Base-by-base conservation (phyloP, 2,329 filamentous ascomycete genomes). In the Xylariaceae sp. region DNA sequence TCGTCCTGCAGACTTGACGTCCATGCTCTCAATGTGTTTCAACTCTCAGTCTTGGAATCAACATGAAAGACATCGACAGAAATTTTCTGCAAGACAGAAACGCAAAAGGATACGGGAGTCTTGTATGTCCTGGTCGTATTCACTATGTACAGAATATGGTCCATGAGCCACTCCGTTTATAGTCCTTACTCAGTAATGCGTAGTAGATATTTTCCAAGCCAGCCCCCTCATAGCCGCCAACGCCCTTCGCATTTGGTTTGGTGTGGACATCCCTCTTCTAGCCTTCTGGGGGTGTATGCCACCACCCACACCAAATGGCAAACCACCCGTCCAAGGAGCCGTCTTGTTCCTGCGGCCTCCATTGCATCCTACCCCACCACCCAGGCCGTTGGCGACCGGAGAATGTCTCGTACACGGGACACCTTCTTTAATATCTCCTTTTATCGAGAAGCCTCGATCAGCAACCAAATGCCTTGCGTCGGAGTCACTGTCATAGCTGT, bases 291-390 rank as follows among this genome's bases (percentile, higher is more conserved):
- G 35, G 11, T 26, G 35, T 17, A 24, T 15, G 35, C 19, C 16
- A 24, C 24, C 35, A 37, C 35, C 35, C 35, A 37, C 35, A 37
- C 35, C 35, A 28, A 22, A 18, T 16, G 31, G 9, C 31, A 22
- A 16, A 12, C 19, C 22, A 37, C 28, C 35, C 19, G 22, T 24
- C 35, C 19, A 37, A 37, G 22, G 12, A 26, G 26, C 22, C 15
- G 35, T 19, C 19, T 6, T 37, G 35, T 37, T 15, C 35, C 35
- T 37, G 35, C 35, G 35, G 35, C 35, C 35, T 37, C 15, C 30
- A 32, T 32, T 32, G 6, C 30, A 32, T 32, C 30, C 7, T 17
- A 7, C 30, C 30, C 30, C 22, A 26, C 16, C 30, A 26, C 16
- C 30, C 30, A 32, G 30, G 12, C 30, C 13, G 13, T 8, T 13